phyloP scores from a whole-genome alignment of 1,139 yeast species.

The Blastobotrys indianensis region DNA sequence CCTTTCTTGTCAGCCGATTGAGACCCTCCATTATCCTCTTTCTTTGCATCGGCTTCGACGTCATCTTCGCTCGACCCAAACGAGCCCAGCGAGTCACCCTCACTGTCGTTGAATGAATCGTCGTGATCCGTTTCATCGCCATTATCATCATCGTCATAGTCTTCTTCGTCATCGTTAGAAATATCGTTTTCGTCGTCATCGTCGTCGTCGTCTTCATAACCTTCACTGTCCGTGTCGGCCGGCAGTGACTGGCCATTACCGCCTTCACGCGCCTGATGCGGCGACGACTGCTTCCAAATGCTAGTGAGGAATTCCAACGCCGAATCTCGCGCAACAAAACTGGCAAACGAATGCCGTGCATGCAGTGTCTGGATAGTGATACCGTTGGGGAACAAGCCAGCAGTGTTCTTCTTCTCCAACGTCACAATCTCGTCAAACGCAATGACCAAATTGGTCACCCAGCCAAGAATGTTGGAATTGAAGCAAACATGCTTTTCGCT shows the following conservation, averaged over 20 bases:
- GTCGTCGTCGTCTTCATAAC: slow-evolving; percentile 20
- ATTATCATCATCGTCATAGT: slow-evolving; percentile 24
- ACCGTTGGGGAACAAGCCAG: slow-evolving; percentile 89
- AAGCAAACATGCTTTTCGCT: slow-evolving; percentile 80
- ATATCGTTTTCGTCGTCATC: slow-evolving; percentile 22
- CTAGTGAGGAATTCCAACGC: slow-evolving; percentile 58
- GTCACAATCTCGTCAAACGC: slow-evolving; percentile 65
- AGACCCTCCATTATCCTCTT: slow-evolving; percentile 1
- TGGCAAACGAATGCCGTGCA: slow-evolving; percentile 69
- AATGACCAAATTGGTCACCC: slow-evolving; percentile 79
- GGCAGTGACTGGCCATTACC: background rate
- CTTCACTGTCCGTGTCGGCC: slow-evolving; percentile 12
- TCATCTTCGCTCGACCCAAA: slow-evolving; percentile 13
- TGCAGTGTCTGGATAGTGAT: slow-evolving; percentile 65
- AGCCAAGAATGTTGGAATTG: slow-evolving; percentile 85
- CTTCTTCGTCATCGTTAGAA: slow-evolving; percentile 19
- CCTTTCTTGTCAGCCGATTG: slow-evolving; percentile 3
- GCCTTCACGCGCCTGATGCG: slow-evolving; percentile 32
- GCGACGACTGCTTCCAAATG: slow-evolving; percentile 34
- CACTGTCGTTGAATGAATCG: slow-evolving; percentile 2
- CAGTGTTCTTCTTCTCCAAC: slow-evolving; percentile 77
- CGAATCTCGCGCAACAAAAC: slow-evolving; percentile 76
- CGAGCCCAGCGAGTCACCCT: slow-evolving; percentile 13
- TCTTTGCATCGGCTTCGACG: background rate
- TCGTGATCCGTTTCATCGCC: slow-evolving; percentile 13